phyloP scores from a whole-genome alignment of 2,329 filamentous ascomycete species.

The Pestalotiopsis sp. region DNA sequence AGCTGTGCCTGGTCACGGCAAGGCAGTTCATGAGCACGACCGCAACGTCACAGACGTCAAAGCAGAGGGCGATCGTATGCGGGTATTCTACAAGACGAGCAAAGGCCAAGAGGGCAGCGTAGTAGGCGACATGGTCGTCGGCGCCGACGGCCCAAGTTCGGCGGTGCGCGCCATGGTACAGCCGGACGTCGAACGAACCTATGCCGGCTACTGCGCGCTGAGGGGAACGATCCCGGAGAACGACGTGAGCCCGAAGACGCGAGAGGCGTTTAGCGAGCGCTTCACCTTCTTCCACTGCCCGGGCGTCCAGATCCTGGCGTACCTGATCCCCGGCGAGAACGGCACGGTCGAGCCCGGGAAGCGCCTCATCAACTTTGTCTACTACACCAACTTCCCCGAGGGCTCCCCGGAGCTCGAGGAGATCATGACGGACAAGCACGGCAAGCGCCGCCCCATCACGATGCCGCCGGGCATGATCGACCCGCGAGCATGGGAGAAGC shows the following conservation, averaged over 20 bases:
- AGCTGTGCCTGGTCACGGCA: conserved; percentile 25
- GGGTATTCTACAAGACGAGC: conserved; percentile 33
- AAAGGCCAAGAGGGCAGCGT: conserved; percentile 30
- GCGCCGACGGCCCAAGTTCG: conserved; percentile 44
- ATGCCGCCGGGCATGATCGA: conserved; percentile 36
- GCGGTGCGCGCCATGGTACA: conserved; percentile 34
- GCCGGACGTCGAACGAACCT: conserved; percentile 29
- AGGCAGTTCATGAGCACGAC: conserved; percentile 32
- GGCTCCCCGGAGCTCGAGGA: conserved; percentile 30
- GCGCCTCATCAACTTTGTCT: conserved; percentile 46
- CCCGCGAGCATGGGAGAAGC: conserved; percentile 33
- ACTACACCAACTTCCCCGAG: conserved; percentile 41
- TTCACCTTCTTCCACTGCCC: conserved; percentile 41
- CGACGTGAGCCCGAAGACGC: conserved; percentile 34
- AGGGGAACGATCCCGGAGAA: conserved; percentile 40
- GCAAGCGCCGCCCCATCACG: conserved; percentile 33
- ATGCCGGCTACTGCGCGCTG: conserved; percentile 41
- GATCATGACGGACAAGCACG: conserved; percentile 34
- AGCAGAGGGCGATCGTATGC: conserved; percentile 24
- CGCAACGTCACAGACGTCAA: conserved; percentile 31
- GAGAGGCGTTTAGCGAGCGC: conserved; percentile 32
- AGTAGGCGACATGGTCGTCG: conserved; percentile 38
- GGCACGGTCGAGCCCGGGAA: conserved; percentile 38
- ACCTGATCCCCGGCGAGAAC: conserved; percentile 40
- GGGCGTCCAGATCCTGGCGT: conserved; percentile 40